Evolutionary conservation across 2,329 filamentous ascomycete species (phyloP), one percentile per base, ranked within the genome.

Genomic region (Parascedosporium putredinis): DNA sequence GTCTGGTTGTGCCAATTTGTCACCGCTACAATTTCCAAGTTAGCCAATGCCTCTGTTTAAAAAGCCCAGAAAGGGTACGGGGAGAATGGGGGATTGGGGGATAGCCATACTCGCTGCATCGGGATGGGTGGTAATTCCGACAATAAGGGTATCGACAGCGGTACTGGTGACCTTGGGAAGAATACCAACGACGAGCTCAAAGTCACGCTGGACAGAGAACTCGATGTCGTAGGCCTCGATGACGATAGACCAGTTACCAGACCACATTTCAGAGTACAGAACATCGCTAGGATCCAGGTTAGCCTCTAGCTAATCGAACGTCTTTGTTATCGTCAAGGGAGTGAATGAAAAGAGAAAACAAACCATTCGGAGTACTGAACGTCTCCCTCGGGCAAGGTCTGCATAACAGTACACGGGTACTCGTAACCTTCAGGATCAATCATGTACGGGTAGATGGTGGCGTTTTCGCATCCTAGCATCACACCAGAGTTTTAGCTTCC

Each of bases 361-460:
- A 16, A 50, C 48, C 48, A 50, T 22, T 45, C 42, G n/a, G 48
- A 50, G 38, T 50, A 50, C 48, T 50, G 48, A 7, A 24, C 18
- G 3, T 22, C 31, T 9, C 27, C 27, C 4, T 45, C 48, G 7
- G 48, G 48, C 18, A 20, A 18, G 12, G 42, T 45, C 3, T 50
- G 18, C n/a, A 50, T 43, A 14, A 29, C 14, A 4, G 48, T 24
- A 27, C 48, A 50, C 3, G 40, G 42, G 22, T 50, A 50, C 20
- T 50, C 38, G 29, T 50, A 50, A 9, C 48, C 48, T 18, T 50
- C 48, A 27, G 48, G 48, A 23, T 50, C 48, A 29, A 50, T 29
- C 40, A 50, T 50, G 20, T 45, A 45, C 5, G 48, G 48, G 18
- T 44, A 12, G 24, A 50, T 36, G 10, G 38, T 45, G n/a, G 40